phyloP scores from a whole-genome alignment of 2,329 filamentous ascomycete genomes.

The Colletotrichum sidae region DNA sequence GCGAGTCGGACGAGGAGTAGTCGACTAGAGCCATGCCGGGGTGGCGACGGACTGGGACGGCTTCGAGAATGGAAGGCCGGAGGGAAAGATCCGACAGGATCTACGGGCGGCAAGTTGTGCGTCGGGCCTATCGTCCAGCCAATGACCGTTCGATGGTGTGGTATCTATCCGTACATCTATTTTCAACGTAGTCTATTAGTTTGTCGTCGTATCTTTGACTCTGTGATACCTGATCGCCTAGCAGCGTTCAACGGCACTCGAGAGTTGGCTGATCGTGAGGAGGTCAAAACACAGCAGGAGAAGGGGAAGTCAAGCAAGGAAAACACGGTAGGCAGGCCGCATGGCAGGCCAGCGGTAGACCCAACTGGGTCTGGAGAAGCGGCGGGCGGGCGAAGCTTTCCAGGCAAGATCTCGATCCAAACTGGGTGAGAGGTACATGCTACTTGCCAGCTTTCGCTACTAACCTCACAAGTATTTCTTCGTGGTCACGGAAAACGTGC shows the following conservation, averaged over 20 bases:
- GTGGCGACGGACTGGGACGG: constrained; percentile 3
- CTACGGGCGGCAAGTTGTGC: background rate
- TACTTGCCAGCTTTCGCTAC: constrained; percentile 1
- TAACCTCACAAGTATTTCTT: background rate
- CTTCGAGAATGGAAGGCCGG: background rate
- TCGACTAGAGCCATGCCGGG: constrained; percentile 70
- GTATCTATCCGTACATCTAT: background rate
- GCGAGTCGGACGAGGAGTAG: constrained; percentile 65
- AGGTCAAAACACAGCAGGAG: background rate
- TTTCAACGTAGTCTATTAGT: background rate
- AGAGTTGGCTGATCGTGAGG: background rate
- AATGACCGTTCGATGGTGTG: background rate
- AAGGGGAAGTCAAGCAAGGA: background rate
- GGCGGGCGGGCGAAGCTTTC: constrained; percentile 12
- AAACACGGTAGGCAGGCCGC: constrained; percentile 1
- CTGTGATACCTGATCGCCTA: constrained; percentile 12
- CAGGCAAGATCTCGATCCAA: constrained; percentile 30
- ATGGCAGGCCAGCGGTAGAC: constrained; percentile 3
- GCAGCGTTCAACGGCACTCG: constrained; percentile 13
- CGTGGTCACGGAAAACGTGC: background rate
- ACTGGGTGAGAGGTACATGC: background rate
- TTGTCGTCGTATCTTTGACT: background rate
- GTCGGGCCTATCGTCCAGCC: background rate
- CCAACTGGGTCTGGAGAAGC: background rate
- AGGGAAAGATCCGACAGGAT: constrained; percentile 11